Evolutionary conservation across 2,329 filamentous ascomycete species (phyloP).

Genomic region (Phoma sp.): DNA sequence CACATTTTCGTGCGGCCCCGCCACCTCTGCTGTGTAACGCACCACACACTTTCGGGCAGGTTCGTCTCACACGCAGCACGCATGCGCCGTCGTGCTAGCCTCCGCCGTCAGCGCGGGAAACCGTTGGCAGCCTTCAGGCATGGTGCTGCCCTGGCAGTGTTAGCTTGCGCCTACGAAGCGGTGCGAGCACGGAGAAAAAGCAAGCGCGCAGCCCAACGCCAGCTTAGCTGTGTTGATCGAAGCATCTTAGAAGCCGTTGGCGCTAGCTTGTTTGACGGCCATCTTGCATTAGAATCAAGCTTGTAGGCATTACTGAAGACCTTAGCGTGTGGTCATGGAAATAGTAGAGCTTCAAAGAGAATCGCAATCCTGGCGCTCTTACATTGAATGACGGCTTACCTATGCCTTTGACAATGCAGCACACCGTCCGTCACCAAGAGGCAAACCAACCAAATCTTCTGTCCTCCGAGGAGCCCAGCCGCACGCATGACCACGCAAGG

Average conservation of each 20-base stretch:
- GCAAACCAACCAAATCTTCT: not conserved
- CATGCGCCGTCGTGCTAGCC: slow-evolving; percentile 41
- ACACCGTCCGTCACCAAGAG: not conserved
- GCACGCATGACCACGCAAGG: slow-evolving; percentile 18
- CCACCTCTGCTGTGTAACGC: slow-evolving; percentile 42
- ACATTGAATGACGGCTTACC: slow-evolving; percentile 3
- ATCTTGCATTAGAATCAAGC: slow-evolving; percentile 10
- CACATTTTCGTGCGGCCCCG: slow-evolving; percentile 13
- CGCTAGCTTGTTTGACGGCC: slow-evolving; percentile 10
- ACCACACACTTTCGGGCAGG: slow-evolving; percentile 37
- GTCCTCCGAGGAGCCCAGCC: slow-evolving; percentile 5
- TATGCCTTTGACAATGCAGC: slow-evolving; percentile 2
- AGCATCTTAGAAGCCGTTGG: slow-evolving; percentile 10
- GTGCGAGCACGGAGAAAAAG: slow-evolving; percentile 19
- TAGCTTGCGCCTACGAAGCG: slow-evolving; percentile 20
- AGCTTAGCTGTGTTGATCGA: slow-evolving; percentile 17
- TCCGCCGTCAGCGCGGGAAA: slow-evolving; percentile 41
- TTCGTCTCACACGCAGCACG: slow-evolving; percentile 24
- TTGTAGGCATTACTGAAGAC: slow-evolving; percentile 8
- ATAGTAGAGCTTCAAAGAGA: not conserved
- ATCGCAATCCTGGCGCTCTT: not conserved
- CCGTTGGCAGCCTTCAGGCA: slow-evolving; percentile 32
- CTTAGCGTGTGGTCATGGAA: slow-evolving; percentile 6
- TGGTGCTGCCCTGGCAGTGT: slow-evolving; percentile 30
- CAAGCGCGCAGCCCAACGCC: slow-evolving; percentile 20